Conservation (phyloP, 169 alveolate species). For the Babesia ovis region DNA sequence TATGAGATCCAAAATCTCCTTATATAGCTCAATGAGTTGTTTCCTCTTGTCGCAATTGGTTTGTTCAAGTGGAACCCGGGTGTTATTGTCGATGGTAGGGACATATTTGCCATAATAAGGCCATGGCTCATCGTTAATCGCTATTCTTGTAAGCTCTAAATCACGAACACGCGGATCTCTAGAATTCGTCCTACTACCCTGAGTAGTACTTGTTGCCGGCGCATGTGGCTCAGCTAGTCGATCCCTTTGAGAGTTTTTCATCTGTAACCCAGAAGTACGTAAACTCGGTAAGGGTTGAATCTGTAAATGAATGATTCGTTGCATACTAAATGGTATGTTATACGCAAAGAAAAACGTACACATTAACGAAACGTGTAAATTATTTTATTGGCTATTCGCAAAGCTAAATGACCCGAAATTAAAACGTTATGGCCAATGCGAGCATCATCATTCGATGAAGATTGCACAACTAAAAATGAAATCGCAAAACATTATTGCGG, state of each 20-base stretch:
- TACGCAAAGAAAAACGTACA: not conserved
- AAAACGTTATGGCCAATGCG: not conserved
- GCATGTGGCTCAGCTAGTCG: no score
- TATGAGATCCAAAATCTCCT: constrained; percentile 16
- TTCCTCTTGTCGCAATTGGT: not conserved
- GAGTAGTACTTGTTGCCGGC: no score
- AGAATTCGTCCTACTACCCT: no score
- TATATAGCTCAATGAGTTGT: constrained; percentile 5
- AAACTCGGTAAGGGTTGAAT: not conserved
- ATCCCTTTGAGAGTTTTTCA: not conserved
- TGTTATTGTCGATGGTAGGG: not conserved
- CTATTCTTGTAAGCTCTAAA: not conserved
- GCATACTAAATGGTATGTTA: not conserved
- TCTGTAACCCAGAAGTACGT: not conserved
- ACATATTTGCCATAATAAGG: not conserved
- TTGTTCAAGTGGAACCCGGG: not conserved
- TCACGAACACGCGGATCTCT: not conserved
- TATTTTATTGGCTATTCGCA: not conserved
- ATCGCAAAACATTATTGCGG: constrained; percentile 13
- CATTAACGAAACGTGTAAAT: not conserved
- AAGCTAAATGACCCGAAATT: not conserved
- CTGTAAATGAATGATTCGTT: not conserved
- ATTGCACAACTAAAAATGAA: not conserved
- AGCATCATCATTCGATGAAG: not conserved
- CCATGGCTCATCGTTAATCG: constrained; percentile 4